Evolutionary conservation across 352 stramenopile species (phyloP).

Genomic region (Globisporangium barbulae): DNA sequence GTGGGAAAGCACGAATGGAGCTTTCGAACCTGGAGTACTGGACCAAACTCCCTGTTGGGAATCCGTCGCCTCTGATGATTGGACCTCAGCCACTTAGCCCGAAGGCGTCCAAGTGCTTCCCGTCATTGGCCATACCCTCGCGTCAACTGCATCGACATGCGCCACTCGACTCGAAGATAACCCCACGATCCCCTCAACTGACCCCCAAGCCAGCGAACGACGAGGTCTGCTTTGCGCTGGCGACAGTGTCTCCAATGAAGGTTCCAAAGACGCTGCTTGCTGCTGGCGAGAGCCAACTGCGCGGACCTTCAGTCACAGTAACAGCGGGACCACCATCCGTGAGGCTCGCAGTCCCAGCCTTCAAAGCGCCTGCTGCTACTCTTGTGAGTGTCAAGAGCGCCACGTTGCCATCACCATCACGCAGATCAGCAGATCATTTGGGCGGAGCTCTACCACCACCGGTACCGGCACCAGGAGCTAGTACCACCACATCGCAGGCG

Average conservation of each 20-base stretch:
- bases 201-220: background rate
- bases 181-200: slow-evolving; percentile 2
- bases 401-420: slow-evolving; percentile 1
- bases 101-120: slow-evolving; percentile 17
- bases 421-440: slow-evolving; percentile 1
- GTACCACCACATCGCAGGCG: background rate
- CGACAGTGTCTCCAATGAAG: slow-evolving; percentile 10
- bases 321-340: background rate
- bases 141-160: background rate
- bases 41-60: background rate
- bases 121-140: slow-evolving; percentile 8
- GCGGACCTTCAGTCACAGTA: slow-evolving; percentile 1
- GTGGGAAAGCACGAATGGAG: background rate
- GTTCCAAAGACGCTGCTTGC: background rate
- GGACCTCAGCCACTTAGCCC: slow-evolving; percentile 6
- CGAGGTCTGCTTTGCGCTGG: slow-evolving; percentile 14
- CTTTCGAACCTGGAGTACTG: background rate
- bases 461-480: background rate
- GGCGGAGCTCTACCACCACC: background rate
- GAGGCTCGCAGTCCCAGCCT: background rate
- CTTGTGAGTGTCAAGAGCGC: background rate
- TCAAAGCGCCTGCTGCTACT: background rate
- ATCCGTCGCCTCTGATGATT: background rate
- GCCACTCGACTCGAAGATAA: background rate
- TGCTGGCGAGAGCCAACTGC: slow-evolving; percentile 5